phyloP scores from a whole-genome alignment of 2,329 filamentous ascomycete genomes.

The Acrodontium crateriforme region DNA sequence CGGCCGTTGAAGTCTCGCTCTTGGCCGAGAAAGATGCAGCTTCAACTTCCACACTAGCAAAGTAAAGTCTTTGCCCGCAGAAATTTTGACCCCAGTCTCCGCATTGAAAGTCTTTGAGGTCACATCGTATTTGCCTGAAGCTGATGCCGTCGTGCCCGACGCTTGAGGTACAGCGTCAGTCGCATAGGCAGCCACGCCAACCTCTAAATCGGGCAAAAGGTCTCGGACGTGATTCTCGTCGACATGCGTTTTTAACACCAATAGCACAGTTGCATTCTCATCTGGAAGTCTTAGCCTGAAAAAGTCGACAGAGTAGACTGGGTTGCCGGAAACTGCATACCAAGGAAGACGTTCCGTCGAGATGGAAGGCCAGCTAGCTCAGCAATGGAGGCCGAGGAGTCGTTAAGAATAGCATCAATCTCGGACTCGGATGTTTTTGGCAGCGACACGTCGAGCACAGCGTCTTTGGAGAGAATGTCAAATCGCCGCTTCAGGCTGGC shows the following conservation, averaged over 20 bases:
- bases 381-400: conserved; percentile 9
- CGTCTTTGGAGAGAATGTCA: conserved; percentile 10
- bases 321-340: conserved; percentile 6
- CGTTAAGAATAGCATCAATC: conserved; percentile 7
- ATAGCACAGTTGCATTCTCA: conserved; percentile 13
- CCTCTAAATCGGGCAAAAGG: conserved; percentile 13
- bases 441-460: conserved; percentile 16
- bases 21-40: conserved; percentile 22
- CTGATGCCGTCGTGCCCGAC: conserved; percentile 13
- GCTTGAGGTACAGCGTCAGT: conserved; percentile 21
- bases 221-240: conserved; percentile 8
- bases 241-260: conserved; percentile 13
- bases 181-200: conserved; percentile 18
- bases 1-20: conserved; percentile 52
- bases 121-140: conserved; percentile 19
- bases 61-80: conserved; percentile 9
- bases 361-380: conserved; percentile 10
- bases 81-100: conserved; percentile 7
- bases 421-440: conserved; percentile 11
- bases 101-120: conserved; percentile 7
- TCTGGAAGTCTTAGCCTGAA: conserved; percentile 15
- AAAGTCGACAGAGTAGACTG: conserved; percentile 1
- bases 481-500: too few species aligned
- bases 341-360: conserved; percentile 19
- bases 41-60: conserved; percentile 16